phyloP scores from a whole-genome alignment of 352 stramenopile species.

The Peronospora belbahrii region DNA sequence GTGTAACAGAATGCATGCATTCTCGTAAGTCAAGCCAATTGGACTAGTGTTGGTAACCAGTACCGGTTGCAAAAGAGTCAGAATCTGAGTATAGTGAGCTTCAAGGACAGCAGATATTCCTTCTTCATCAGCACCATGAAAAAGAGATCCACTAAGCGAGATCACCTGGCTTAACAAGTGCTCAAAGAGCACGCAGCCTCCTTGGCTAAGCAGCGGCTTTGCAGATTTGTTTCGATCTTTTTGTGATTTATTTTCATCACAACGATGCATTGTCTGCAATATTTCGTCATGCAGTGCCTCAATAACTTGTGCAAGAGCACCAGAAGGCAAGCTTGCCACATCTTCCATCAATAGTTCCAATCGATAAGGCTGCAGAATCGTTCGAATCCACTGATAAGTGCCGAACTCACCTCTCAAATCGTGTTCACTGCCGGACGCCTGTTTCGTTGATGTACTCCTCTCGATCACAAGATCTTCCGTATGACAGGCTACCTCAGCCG shows the following conservation, averaged over 20 bases:
- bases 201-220: conserved; percentile 33
- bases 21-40: conserved; percentile 56
- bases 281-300: conserved; percentile 52
- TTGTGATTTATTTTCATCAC: conserved; percentile 11
- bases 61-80: conserved; percentile 38
- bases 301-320: conserved; percentile 39
- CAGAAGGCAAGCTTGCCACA: conserved; percentile 38
- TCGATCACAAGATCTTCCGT: conserved; percentile 46
- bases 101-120: conserved; percentile 38
- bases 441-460: conserved; percentile 12
- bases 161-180: conserved; percentile 47
- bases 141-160: conserved; percentile 26
- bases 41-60: conserved; percentile 26
- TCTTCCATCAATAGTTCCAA: conserved; percentile 59
- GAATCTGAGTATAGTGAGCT: conserved; percentile 40
- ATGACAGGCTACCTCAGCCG: conserved; percentile 35
- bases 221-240: conserved; percentile 19
- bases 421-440: conserved; percentile 4
- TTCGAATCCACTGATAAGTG: conserved; percentile 51
- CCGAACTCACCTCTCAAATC: conserved; percentile 29
- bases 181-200: conserved; percentile 62
- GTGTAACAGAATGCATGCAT: conserved; percentile 46
- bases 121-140: conserved; percentile 37
- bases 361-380: conserved; percentile 57
- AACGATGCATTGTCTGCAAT: conserved; percentile 25